Conservation (phyloP, 2,329 filamentous ascomycete species). For the Exophiala oligosperma region DNA sequence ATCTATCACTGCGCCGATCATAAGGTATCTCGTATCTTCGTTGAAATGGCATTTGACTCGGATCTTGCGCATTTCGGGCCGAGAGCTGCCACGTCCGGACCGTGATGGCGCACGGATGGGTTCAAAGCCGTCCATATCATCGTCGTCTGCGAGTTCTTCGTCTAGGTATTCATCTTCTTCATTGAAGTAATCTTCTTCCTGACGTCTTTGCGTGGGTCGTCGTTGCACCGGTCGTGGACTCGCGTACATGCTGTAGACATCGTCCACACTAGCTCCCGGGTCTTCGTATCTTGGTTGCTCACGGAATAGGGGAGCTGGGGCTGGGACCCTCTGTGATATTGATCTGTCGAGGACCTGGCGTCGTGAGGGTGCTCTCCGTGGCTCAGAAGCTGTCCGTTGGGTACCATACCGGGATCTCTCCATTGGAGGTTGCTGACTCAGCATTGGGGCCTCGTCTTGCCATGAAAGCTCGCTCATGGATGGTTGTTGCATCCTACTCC, state of each 20-base stretch:
- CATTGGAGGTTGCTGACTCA: constrained; percentile 29
- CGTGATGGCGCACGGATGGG: constrained; percentile 17
- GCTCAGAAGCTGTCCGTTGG: constrained; percentile 53
- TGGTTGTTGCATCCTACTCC: constrained; percentile 14
- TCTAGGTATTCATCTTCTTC: constrained; percentile 67
- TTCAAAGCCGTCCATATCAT: constrained; percentile 25
- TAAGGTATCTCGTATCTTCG: constrained; percentile 89
- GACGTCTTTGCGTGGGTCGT: constrained; percentile 14
- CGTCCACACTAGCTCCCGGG: constrained; percentile 41
- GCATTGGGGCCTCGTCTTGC: background rate
- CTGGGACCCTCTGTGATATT: constrained; percentile 26
- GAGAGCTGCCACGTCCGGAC: constrained; percentile 24
- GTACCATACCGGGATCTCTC: constrained; percentile 42
- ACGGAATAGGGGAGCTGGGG: constrained; percentile 33
- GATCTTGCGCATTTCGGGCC: constrained; percentile 72
- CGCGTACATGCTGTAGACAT: constrained; percentile 40
- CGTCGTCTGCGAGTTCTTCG: constrained; percentile 58
- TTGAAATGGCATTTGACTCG: constrained; percentile 85
- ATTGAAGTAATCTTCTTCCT: constrained; percentile 66
- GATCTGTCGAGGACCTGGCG: constrained; percentile 33
- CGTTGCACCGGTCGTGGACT: constrained; percentile 14
- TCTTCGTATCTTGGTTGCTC: constrained; percentile 38
- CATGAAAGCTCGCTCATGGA: constrained; percentile 3
- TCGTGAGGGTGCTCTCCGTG: constrained; percentile 41
- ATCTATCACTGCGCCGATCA: constrained; percentile 64